phyloP scores from a whole-genome alignment of 23 red algal species.

The Gracilaria gracilis region DNA sequence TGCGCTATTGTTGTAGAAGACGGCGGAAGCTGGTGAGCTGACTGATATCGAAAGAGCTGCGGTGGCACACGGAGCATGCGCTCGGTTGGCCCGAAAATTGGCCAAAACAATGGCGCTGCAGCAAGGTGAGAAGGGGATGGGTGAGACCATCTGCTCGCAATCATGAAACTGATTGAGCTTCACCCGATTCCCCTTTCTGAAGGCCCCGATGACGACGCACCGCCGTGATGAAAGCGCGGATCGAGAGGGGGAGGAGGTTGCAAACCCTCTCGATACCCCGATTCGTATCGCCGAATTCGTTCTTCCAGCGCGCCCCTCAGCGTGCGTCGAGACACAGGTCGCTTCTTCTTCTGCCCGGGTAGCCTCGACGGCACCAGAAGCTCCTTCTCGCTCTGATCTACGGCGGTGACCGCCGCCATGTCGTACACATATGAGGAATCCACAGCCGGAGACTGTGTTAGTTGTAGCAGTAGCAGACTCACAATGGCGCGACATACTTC shows the following conservation, averaged over 20 bases:
- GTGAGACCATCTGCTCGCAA: neutral
- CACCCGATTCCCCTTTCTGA: conserved; percentile 18
- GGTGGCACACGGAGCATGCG: neutral
- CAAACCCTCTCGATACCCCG: neutral
- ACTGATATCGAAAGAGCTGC: conserved; percentile 1
- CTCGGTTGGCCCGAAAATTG: conserved; percentile 10
- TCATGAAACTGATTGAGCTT: conserved; percentile 8
- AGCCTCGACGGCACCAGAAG: conserved; percentile 40
- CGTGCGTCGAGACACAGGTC: conserved; percentile 51
- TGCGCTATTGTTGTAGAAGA: neutral
- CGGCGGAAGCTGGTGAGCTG: neutral
- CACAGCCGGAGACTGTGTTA: conserved; percentile 26
- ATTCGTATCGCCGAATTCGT: conserved; percentile 24
- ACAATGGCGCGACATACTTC: conserved; percentile 68
- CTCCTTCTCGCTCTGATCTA: conserved; percentile 66
- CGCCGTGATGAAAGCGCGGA: conserved; percentile 6
- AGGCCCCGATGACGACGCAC: conserved; percentile 23
- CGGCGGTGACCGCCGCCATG: conserved; percentile 49
- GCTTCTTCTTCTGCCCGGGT: conserved; percentile 59
- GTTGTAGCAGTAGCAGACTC: conserved; percentile 28
- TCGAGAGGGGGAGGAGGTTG: neutral
- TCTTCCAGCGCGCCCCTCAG: conserved; percentile 46
- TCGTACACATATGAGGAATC: conserved; percentile 63
- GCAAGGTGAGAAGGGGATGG: conserved; percentile 9
- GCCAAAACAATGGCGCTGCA: neutral